Conservation (phyloP, 768 basidiomycete species). For the Boletus subparvulus region DNA sequence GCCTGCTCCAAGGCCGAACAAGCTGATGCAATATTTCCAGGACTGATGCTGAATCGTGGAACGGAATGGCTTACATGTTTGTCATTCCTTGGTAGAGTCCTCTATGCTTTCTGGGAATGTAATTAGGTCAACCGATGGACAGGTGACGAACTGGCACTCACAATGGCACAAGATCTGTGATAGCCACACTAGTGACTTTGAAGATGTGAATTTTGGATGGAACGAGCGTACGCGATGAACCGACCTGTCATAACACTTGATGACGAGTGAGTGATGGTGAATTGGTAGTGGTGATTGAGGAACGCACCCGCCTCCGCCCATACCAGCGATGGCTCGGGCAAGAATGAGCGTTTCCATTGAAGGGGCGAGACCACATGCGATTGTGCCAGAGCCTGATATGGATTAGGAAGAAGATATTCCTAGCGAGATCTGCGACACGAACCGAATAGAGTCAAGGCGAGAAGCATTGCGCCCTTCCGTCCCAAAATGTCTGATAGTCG, state of each 20-base stretch:
- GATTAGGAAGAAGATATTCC: constrained; percentile 18
- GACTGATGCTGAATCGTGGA: constrained; percentile 3
- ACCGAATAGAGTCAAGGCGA: constrained; percentile 85
- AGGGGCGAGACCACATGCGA: constrained; percentile 82
- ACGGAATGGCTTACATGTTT: constrained; percentile 61
- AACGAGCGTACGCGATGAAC: constrained; percentile 7
- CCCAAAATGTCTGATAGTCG: constrained; percentile 83
- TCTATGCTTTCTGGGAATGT: constrained; percentile 62
- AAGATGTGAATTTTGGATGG: constrained; percentile 18
- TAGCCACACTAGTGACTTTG: constrained; percentile 77
- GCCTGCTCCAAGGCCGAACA: constrained; percentile 82
- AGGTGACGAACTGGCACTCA: constrained; percentile 38
- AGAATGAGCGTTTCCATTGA: constrained; percentile 81
- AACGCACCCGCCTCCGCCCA: constrained; percentile 88
- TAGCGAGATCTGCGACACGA: constrained; percentile 23
- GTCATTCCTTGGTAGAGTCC: constrained; percentile 91
- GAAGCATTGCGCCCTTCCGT: constrained; percentile 82
- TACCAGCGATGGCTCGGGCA: constrained; percentile 83
- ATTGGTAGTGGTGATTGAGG: background rate
- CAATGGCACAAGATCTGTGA: constrained; percentile 89
- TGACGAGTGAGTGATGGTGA: constrained; percentile 14
- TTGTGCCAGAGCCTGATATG: constrained; percentile 69
- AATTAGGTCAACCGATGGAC: background rate
- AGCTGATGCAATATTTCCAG: constrained; percentile 39
- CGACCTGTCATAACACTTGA: constrained; percentile 81